phyloP scores from a whole-genome alignment of 2,329 filamentous ascomycete genomes.

The Talaromyces sp. region DNA sequence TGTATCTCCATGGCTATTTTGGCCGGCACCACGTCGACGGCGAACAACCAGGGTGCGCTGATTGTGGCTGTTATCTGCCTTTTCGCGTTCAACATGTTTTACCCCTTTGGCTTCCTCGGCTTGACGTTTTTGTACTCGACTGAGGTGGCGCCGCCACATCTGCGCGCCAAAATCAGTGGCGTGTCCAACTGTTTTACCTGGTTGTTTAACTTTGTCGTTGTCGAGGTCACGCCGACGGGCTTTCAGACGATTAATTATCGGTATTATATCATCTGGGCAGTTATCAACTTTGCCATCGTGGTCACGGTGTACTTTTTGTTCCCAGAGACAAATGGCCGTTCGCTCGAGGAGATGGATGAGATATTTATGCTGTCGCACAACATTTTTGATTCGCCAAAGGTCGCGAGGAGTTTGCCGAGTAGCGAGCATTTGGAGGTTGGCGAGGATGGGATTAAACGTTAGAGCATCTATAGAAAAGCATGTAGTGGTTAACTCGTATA shows the following conservation, averaged over 20 bases:
- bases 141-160: conserved; percentile 10
- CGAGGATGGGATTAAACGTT: not conserved
- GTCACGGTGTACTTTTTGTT: conserved; percentile 33
- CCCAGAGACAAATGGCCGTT: conserved; percentile 35
- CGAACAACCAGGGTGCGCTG: conserved; percentile 2
- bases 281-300: conserved; percentile 28
- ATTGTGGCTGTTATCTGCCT: conserved; percentile 11
- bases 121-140: conserved; percentile 13
- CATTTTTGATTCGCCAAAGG: conserved; percentile 22
- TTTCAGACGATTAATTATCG: conserved; percentile 44
- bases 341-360: conserved; percentile 37
- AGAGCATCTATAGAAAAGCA: not conserved
- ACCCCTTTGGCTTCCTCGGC: conserved; percentile 13
- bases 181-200: conserved; percentile 48
- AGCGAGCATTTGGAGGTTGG: not conserved
- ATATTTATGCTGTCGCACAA: conserved; percentile 31
- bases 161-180: conserved; percentile 49
- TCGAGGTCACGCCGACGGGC: conserved; percentile 33
- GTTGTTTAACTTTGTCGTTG: conserved; percentile 35
- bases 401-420: conserved; percentile 17
- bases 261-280: conserved; percentile 43
- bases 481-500: not conserved
- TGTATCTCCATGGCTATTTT: conserved; percentile 49
- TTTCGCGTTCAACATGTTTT: conserved; percentile 12
- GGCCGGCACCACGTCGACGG: conserved; percentile 14